A percentile compares a stretch with the other conserved stretches of the same genome.
phyloP scores from a whole-genome alignment of 1,284 basidiomycete species.

The Puccinia sorghi region DNA sequence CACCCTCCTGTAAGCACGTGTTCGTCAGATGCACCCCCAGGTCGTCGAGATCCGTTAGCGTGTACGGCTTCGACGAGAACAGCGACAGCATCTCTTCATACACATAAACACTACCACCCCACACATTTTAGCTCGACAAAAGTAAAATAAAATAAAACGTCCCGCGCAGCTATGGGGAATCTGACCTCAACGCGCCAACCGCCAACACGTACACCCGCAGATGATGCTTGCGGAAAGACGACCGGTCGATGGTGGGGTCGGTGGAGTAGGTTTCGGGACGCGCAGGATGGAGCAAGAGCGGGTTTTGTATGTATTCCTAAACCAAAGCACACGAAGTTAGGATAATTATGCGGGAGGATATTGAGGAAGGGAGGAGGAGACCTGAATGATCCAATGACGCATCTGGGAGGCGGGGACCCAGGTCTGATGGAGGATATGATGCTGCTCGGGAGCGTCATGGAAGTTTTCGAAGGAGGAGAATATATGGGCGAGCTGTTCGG shows the following conservation, averaged over 20 bases:
- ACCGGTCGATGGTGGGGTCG: slow-evolving; percentile 37
- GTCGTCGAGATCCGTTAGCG: slow-evolving; percentile 62
- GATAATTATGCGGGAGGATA: no score
- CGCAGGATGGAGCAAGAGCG: slow-evolving; percentile 66
- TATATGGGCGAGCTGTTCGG: slow-evolving; percentile 72
- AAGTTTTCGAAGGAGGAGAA: slow-evolving; percentile 79
- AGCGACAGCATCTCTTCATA: slow-evolving; percentile 81
- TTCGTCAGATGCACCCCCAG: slow-evolving; percentile 87
- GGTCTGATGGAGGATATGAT: background rate
- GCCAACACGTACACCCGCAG: slow-evolving; percentile 89
- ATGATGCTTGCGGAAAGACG: slow-evolving; percentile 71
- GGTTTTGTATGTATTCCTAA: slow-evolving; percentile 78
- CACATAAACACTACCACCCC: slow-evolving; percentile 59
- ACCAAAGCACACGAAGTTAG: no score
- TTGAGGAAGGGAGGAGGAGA: slow-evolving; percentile 58
- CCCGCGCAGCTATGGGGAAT: no score
- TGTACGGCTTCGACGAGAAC: slow-evolving; percentile 73
- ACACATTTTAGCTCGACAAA: background rate
- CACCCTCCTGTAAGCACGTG: slow-evolving; percentile 75
- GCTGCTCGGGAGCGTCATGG: no score
- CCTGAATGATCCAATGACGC: slow-evolving; percentile 95
- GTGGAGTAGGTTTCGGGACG: background rate
- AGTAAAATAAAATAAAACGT: slow-evolving; percentile 5
- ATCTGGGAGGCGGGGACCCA: slow-evolving; percentile 67
- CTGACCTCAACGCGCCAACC: slow-evolving; percentile 60